phyloP scores from a whole-genome alignment of 805 yeast genomes.

The Nakazawaea ambrosiae region DNA sequence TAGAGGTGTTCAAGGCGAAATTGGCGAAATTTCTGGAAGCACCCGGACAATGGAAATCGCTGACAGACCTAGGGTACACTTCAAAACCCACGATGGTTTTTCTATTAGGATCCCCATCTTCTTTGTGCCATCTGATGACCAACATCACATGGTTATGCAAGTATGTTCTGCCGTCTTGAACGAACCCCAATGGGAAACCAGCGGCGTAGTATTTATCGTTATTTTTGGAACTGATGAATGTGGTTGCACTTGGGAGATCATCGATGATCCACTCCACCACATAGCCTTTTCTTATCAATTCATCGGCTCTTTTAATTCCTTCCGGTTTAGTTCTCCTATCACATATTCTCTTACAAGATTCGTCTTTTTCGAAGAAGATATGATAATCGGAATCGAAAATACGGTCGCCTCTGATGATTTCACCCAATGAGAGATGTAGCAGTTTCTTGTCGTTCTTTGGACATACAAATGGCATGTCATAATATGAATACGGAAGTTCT shows the following conservation, averaged over 20 bases:
- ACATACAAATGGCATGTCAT: slow-evolving; percentile 75
- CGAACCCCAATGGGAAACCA: slow-evolving; percentile 81
- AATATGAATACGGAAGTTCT: slow-evolving; percentile 70
- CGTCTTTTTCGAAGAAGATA: slow-evolving; percentile 58
- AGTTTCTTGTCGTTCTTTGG: slow-evolving; percentile 48
- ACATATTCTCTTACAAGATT: slow-evolving; percentile 61
- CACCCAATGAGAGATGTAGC: slow-evolving; percentile 64
- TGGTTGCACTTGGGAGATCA: slow-evolving; percentile 83
- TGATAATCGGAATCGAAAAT: slow-evolving; percentile 68
- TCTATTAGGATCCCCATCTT: slow-evolving; percentile 28
- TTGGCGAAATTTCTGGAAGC: slow-evolving; percentile 54
- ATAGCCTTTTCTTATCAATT: slow-evolving; percentile 60
- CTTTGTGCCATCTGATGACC: slow-evolving; percentile 64
- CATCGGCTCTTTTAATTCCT: slow-evolving; percentile 49
- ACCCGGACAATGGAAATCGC: slow-evolving; percentile 66
- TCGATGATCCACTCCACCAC: slow-evolving; percentile 81
- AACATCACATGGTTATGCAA: slow-evolving; percentile 77
- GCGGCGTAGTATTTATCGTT: slow-evolving; percentile 66
- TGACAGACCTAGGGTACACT: slow-evolving; percentile 78
- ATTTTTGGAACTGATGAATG: slow-evolving; percentile 54
- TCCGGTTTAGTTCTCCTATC: slow-evolving; percentile 48
- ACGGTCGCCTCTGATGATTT: slow-evolving; percentile 75
- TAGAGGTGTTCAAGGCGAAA: slow-evolving; percentile 41
- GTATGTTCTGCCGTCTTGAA: slow-evolving; percentile 50
- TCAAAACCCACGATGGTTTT: slow-evolving; percentile 81